Evolutionary conservation across 2,329 filamentous ascomycete species (phyloP).

Genomic region (Penicillium sp.): DNA sequence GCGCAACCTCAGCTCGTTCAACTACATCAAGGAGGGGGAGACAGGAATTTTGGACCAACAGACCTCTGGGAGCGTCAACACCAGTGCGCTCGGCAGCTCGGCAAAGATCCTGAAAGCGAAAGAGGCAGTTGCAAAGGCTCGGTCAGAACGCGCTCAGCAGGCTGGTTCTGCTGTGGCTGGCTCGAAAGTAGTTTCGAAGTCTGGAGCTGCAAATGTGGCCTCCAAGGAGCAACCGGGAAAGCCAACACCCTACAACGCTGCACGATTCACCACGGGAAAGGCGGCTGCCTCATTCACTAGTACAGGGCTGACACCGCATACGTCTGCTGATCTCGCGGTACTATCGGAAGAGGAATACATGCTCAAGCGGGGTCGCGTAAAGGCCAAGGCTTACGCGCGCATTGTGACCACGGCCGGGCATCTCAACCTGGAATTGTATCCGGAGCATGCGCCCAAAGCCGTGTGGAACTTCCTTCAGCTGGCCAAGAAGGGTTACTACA

Average conservation of each 20-base stretch:
- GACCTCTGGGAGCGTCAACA: constrained; percentile 66
- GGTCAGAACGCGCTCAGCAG: constrained; percentile 65
- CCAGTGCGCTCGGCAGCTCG: constrained; percentile 71
- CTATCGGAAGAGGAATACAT: constrained; percentile 95
- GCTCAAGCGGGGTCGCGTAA: constrained; percentile 84
- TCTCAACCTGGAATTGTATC: constrained; percentile 82
- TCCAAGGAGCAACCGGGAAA: constrained; percentile 34
- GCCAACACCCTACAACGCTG: constrained; percentile 71
- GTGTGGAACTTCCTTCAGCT: constrained; percentile 96
- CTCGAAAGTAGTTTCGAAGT: constrained; percentile 28
- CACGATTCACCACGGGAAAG: constrained; percentile 82
- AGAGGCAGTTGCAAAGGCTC: constrained; percentile 86
- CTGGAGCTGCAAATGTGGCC: constrained; percentile 11
- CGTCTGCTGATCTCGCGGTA: constrained; percentile 78
- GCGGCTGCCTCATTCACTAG: constrained; percentile 94
- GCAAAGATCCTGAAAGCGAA: constrained; percentile 87
- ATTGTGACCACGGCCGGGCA: constrained; percentile 82
- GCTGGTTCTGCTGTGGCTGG: constrained; percentile 51
- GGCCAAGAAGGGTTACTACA: constrained; percentile 87
- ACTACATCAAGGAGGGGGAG: constrained; percentile 80
- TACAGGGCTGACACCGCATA: constrained; percentile 89
- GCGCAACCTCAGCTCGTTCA: constrained; percentile 81
- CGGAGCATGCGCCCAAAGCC: constrained; percentile 85
- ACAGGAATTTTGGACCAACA: constrained; percentile 65
- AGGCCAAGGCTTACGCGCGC: constrained; percentile 86